Conservation (phyloP, 768 basidiomycete species). For the Lactifluus volemus region DNA sequence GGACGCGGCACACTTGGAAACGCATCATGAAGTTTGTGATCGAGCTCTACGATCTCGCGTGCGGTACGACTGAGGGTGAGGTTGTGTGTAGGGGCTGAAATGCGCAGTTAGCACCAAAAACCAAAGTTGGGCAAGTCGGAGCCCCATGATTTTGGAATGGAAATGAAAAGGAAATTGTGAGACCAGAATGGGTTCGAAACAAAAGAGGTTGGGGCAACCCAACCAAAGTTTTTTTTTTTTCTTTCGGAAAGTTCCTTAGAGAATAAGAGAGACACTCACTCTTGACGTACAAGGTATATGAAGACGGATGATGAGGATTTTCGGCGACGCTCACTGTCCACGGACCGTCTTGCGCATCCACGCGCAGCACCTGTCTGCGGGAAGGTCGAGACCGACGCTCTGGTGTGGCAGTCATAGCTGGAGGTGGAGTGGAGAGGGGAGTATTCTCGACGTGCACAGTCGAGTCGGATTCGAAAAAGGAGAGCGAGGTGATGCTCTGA, state of each 20-base stretch:
- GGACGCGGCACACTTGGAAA: conserved; percentile 52
- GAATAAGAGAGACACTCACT: conserved; percentile 44
- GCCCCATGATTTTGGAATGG: no score
- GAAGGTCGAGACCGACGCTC: conserved; percentile 24
- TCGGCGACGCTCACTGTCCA: conserved; percentile 89
- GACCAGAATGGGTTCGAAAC: background rate
- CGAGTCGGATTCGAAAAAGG: conserved; percentile 35
- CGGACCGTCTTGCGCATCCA: conserved; percentile 70
- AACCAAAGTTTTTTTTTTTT: background rate
- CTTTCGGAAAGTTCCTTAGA: conserved; percentile 1
- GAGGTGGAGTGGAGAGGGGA: conserved; percentile 14
- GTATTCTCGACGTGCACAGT: conserved; percentile 24
- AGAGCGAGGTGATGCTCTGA: conserved; percentile 34
- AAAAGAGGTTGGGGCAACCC: background rate
- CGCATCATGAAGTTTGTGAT: conserved; percentile 65
- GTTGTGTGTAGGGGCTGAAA: conserved; percentile 78
- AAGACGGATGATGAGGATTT: conserved; percentile 61
- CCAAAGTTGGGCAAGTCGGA: conserved; percentile 17
- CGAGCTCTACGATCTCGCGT: conserved; percentile 72
- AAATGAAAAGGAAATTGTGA: conserved; percentile 13
- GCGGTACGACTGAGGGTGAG: conserved; percentile 76
- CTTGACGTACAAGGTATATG: conserved; percentile 83
- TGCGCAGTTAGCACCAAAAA: conserved; percentile 12
- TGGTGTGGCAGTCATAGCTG: conserved; percentile 22
- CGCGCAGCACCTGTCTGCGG: conserved; percentile 42